A percentile compares a stretch with the other conserved stretches of the same genome.
phyloP scores from a whole-genome alignment of 2,329 filamentous ascomycete species.

The Fusarium coffeatum region DNA sequence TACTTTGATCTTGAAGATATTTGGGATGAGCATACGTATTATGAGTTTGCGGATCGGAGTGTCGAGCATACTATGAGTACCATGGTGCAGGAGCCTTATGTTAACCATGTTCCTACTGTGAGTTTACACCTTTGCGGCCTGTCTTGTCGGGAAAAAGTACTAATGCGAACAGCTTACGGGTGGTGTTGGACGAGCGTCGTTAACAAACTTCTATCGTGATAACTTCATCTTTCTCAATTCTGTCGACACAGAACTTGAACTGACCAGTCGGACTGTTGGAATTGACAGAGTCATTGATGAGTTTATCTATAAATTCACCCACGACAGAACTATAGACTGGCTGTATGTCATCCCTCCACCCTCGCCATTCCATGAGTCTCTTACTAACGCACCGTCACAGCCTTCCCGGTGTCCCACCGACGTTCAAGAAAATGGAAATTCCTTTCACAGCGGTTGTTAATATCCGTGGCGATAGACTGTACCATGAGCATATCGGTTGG shows the following conservation, averaged over 20 bases:
- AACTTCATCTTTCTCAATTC: constrained; percentile 83
- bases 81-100: constrained; percentile 83
- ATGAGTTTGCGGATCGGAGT: constrained; percentile 75
- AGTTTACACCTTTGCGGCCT: constrained; percentile 38
- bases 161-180: constrained; percentile 63
- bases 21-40: constrained; percentile 82
- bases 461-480: constrained; percentile 71
- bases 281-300: constrained; percentile 79
- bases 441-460: constrained; percentile 73
- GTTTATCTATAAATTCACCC: constrained; percentile 74
- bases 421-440: constrained; percentile 64
- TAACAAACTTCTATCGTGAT: constrained; percentile 76
- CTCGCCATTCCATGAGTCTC: accelerated
- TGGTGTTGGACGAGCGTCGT: constrained; percentile 71
- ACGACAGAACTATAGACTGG: constrained; percentile 74
- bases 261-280: constrained; percentile 77
- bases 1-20: constrained; percentile 80
- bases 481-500: constrained; percentile 76
- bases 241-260: constrained; percentile 72
- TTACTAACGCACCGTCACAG: constrained; percentile 25
- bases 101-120: constrained; percentile 79
- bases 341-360: constrained; percentile 61
- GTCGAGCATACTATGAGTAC: constrained; percentile 82
- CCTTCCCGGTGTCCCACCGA: constrained; percentile 67
- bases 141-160: too few relatives aligned